Evolutionary conservation across 2,329 filamentous ascomycete species (phyloP).

Genomic region (Chaetothyriales sp.): DNA sequence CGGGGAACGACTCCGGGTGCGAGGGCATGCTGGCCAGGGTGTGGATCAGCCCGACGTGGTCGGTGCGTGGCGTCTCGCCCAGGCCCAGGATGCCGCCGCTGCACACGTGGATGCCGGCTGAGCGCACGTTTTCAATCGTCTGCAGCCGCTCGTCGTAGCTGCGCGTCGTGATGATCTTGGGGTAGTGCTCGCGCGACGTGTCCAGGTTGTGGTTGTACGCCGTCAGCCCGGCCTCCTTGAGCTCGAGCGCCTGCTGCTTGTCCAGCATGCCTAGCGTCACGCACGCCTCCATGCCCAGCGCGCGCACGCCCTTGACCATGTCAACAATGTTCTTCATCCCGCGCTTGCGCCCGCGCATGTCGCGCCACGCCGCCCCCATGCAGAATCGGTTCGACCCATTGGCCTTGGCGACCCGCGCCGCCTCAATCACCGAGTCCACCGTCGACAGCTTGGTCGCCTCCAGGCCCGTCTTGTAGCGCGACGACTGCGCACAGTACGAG

Average conservation of each 20-base stretch:
- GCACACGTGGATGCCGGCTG: constrained; percentile 81
- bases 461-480: constrained; percentile 63
- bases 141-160: constrained; percentile 75
- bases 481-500: constrained; percentile 83
- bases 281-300: constrained; percentile 76
- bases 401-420: constrained; percentile 61
- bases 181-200: constrained; percentile 74
- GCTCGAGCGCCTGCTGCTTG: constrained; percentile 60
- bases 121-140: constrained; percentile 65
- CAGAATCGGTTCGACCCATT: constrained; percentile 87
- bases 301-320: constrained; percentile 72
- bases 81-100: constrained; percentile 78
- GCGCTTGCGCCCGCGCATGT: constrained; percentile 83
- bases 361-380: constrained; percentile 88
- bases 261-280: constrained; percentile 95
- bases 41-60: constrained; percentile 71
- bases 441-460: constrained; percentile 60
- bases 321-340: constrained; percentile 69
- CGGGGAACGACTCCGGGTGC: constrained; percentile 82
- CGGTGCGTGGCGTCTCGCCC: constrained; percentile 56
- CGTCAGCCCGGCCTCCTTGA: constrained; percentile 71
- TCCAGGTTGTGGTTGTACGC: constrained; percentile 94
- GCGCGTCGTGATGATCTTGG: constrained; percentile 69
- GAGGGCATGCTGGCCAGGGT: constrained; percentile 67
- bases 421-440: constrained; percentile 67